A percentile compares a stretch with the other conserved stretches of the same genome.
These are phyloP conservation scores for Wickerhamiella allomyrinae DNA, from an alignment of 805 yeast genomes.

Conservation along the genomic window DNA sequence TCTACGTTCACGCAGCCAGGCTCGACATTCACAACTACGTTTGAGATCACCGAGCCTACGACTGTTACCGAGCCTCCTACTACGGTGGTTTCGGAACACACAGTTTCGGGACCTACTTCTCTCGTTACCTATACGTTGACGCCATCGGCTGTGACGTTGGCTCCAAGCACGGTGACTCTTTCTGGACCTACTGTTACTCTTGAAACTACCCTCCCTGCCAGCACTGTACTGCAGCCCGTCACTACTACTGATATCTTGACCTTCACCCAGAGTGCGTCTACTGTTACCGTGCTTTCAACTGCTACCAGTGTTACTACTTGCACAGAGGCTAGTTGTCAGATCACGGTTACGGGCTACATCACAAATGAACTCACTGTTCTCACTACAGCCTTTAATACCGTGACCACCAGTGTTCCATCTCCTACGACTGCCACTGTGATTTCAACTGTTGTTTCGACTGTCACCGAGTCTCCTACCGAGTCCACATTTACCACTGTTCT, in stretches of 20 bases:
- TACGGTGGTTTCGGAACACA: not conserved
- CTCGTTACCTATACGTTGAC: not conserved
- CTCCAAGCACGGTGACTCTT: not conserved
- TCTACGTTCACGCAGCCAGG: not conserved
- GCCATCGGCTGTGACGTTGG: not conserved
- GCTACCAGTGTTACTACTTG: not conserved
- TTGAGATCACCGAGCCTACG: not conserved
- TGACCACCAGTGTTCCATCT: not conserved
- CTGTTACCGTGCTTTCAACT: not conserved
- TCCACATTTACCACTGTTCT: not conserved
- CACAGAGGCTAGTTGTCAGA: not conserved
- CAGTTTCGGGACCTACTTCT: not conserved
- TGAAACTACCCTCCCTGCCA: not conserved
- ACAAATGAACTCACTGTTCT: not conserved
- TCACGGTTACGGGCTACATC: not conserved
- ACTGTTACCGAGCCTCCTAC: not conserved
- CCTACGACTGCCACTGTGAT: not conserved
- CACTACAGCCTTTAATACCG: not conserved
- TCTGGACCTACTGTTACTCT: constrained; percentile 1
- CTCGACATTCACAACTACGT: not conserved
- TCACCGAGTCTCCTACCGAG: constrained; percentile 1
- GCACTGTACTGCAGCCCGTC: not conserved
- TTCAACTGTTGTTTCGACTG: not conserved
- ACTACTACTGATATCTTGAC: not conserved
- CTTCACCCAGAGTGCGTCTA: not conserved